These are phyloP conservation scores for Gastrodia elata DNA, from an alignment of 106 monocot genomes.

Conservation along the genomic window DNA sequence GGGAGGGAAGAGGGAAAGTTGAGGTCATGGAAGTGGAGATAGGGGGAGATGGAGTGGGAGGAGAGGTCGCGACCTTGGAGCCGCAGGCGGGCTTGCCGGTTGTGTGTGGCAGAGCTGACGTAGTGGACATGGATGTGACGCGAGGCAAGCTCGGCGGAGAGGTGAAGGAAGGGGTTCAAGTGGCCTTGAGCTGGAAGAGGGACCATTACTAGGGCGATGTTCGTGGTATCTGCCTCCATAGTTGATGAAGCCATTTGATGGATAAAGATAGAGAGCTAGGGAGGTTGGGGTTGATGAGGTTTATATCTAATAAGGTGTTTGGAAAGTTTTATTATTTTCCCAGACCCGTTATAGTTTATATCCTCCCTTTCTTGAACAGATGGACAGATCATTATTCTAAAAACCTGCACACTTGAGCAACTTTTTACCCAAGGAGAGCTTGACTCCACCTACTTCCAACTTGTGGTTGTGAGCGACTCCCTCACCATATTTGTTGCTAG, in stretches of 20 bases:
- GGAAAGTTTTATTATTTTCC: too few relatives aligned
- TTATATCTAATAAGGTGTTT: background rate
- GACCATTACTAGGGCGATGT: slow-evolving; percentile 29
- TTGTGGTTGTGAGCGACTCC: too few relatives aligned
- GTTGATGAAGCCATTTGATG: background rate
- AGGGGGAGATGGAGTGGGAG: background rate
- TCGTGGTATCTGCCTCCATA: background rate
- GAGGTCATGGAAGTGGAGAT: background rate
- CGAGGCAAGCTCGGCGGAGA: slow-evolving; percentile 29
- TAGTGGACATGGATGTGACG: slow-evolving; percentile 39
- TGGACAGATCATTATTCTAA: too few relatives aligned
- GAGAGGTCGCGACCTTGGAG: background rate
- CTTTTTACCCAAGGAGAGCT: too few relatives aligned
- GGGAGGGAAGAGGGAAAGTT: background rate
- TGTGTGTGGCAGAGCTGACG: slow-evolving; percentile 45
- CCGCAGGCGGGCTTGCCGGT: slow-evolving; percentile 35
- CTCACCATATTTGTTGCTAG: too few relatives aligned
- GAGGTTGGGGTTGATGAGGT: background rate
- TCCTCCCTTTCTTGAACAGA: too few relatives aligned
- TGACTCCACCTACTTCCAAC: too few relatives aligned
- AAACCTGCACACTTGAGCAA: too few relatives aligned
- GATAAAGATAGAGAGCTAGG: background rate
- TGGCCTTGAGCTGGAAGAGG: slow-evolving; percentile 71
- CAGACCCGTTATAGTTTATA: too few relatives aligned
- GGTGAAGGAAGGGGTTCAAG: slow-evolving; percentile 69